phyloP scores from a whole-genome alignment of 805 yeast genomes.

The Yarrowia sp. region DNA sequence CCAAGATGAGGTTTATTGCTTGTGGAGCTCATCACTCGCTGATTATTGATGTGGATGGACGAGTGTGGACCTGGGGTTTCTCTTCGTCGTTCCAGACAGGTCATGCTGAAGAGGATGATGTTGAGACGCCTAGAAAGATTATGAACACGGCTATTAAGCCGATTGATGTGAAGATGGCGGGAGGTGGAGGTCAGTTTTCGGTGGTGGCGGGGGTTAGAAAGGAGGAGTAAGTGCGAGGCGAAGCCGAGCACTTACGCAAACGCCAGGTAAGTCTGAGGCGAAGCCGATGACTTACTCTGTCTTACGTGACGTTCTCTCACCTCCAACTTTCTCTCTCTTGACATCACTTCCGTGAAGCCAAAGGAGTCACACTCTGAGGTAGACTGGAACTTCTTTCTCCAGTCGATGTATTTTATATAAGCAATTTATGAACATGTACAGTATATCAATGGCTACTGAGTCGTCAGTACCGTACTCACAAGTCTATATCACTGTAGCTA shows the following conservation, averaged over 20 bases:
- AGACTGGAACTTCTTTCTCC: no score
- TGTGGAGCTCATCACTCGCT: constrained; percentile 92
- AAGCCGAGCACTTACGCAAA: background rate
- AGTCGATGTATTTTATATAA: no score
- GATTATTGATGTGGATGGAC: constrained; percentile 80
- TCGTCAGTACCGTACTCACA: no score
- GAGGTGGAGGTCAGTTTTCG: constrained; percentile 98
- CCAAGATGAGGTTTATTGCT: constrained; percentile 59
- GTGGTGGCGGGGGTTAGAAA: constrained; percentile 70
- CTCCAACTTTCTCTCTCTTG: no score
- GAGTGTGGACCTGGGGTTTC: constrained; percentile 94
- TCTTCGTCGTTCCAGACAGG: constrained; percentile 97
- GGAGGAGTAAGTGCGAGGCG: background rate
- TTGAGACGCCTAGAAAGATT: constrained; percentile 83
- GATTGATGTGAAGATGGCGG: constrained; percentile 65
- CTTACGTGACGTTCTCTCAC: no score
- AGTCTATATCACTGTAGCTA: no score
- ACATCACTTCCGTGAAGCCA: no score
- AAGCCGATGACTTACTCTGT: no score
- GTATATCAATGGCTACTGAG: no score
- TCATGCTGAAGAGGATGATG: constrained; percentile 88
- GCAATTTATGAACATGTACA: no score
- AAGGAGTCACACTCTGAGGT: no score
- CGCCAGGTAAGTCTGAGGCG: no score
- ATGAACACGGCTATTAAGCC: constrained; percentile 89